Evolutionary conservation across 2,329 filamentous ascomycete species (phyloP), one percentile per base, ranked within the genome.

Genomic region (Magnaporthales sp.): DNA sequence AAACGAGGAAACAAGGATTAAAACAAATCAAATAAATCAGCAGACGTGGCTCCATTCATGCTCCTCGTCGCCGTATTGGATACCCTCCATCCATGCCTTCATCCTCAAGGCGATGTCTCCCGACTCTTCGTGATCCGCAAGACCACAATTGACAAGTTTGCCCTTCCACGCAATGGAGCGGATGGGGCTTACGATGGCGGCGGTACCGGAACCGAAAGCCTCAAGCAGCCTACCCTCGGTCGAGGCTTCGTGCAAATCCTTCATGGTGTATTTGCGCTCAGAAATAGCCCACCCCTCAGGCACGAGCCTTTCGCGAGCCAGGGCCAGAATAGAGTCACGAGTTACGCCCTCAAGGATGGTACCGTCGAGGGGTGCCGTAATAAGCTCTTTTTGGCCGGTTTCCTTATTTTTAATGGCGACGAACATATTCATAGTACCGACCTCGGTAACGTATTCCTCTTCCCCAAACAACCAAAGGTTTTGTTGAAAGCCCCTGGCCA

Each of bases 341-440:
- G 93, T 97, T 7, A 99, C 93, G 73, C 95, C 95, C 79, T 96
- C 92, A 62, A 99, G 85, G 71, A 99, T 99, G 31, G 94, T 99
- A 64, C 95, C 95, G 77, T 99, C 95, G 15, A 99, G 85, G 27
- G 95, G 95, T 51, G 94, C 92, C n/a, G 95, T 99, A 73, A 97
- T 78, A 66, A 99, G 86, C 82, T 97, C 93, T 75, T 93, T 94
- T 80, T 93, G 86, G 8, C 94, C 95, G 13, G 92, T 95, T 77
- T 91, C 84, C 83, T 91, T 91, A 82, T 96, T 88, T 80, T 88
- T 88, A 72, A 98, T 80, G 58, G 91, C 93, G 32, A 90, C 89
- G 74, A 98, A 99, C 77, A 99, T 88, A 80, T 99, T 99, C 95
- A 99, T 99, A 67, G 95, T 98, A 74, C 95, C 95, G 67, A 97